Evolutionary conservation across 352 stramenopile species (phyloP).

Genomic region (Albugo candida): DNA sequence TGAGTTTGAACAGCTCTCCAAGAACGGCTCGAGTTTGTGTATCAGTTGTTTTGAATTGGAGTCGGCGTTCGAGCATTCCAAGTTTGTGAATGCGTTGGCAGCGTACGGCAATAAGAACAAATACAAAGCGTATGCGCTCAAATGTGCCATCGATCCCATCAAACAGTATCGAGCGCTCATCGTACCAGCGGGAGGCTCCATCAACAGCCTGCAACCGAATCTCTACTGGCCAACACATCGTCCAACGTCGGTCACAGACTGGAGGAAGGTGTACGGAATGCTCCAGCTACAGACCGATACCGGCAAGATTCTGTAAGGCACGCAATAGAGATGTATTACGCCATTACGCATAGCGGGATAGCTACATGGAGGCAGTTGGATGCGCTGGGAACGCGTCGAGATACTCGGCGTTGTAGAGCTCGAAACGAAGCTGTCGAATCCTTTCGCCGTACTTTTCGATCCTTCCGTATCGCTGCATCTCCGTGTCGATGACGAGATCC

Average conservation of each 20-base stretch:
- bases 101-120: conserved; percentile 53
- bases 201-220: conserved; percentile 49
- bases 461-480: conserved; percentile 29
- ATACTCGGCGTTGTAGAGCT: conserved; percentile 79
- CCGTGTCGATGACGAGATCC: conserved; percentile 65
- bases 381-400: no score
- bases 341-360: no score
- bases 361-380: no score
- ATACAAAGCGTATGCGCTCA: conserved; percentile 19
- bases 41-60: conserved; percentile 40
- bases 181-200: conserved; percentile 44
- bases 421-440: conserved; percentile 64
- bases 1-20: conserved; percentile 20
- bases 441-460: conserved; percentile 57
- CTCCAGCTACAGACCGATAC: conserved; percentile 3
- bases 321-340: no score
- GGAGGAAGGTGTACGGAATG: conserved; percentile 43
- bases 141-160: conserved; percentile 16
- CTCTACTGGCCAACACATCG: conserved; percentile 44
- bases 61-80: conserved; percentile 44
- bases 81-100: conserved; percentile 43
- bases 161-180: conserved; percentile 34
- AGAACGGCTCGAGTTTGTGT: conserved; percentile 19
- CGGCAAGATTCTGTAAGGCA: no score
- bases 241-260: conserved; percentile 19